A percentile compares a stretch with the other conserved stretches of the same genome.
Conservation (phyloP, 345 rosid species). For the Citropsis articulata region DNA sequence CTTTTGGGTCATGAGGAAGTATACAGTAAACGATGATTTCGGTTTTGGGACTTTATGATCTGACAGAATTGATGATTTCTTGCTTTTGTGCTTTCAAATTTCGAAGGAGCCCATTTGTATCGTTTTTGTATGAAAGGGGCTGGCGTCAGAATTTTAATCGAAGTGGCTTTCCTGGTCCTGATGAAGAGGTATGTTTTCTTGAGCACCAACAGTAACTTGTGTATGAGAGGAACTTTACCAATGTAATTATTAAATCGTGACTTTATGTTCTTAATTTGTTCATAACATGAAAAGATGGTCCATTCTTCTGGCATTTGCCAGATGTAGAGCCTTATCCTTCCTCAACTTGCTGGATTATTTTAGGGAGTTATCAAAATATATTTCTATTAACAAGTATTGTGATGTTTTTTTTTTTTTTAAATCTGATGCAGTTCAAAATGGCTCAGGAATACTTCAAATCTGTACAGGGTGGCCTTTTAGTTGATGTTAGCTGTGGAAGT, state of each 20-base stretch:
- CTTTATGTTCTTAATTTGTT: not conserved
- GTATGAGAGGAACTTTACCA: not conserved
- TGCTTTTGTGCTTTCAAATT: slow-evolving; percentile 14
- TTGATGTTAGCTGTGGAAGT: slow-evolving; percentile 96
- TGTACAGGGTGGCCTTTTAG: slow-evolving; percentile 71
- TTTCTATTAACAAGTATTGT: not conserved
- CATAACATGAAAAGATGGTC: not conserved
- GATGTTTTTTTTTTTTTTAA: slow-evolving; percentile 5
- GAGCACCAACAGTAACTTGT: not conserved
- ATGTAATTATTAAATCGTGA: slow-evolving; percentile 2
- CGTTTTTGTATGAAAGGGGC: slow-evolving; percentile 90
- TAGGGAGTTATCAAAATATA: not conserved
- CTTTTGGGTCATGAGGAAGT: not conserved
- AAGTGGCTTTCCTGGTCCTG: slow-evolving; percentile 93
- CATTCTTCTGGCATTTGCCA: not conserved
- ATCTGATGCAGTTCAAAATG: slow-evolving; percentile 72
- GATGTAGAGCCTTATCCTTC: not conserved
- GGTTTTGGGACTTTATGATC: not conserved
- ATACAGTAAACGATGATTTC: not conserved
- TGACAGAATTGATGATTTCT: not conserved
- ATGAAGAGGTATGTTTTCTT: slow-evolving; percentile 68
- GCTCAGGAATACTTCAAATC: slow-evolving; percentile 88
- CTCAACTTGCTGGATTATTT: not conserved
- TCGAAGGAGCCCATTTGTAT: slow-evolving; percentile 86
- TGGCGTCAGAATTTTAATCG: slow-evolving; percentile 85